Conservation (phyloP, 2,329 filamentous ascomycete species). For the Didymella keratinophila region DNA sequence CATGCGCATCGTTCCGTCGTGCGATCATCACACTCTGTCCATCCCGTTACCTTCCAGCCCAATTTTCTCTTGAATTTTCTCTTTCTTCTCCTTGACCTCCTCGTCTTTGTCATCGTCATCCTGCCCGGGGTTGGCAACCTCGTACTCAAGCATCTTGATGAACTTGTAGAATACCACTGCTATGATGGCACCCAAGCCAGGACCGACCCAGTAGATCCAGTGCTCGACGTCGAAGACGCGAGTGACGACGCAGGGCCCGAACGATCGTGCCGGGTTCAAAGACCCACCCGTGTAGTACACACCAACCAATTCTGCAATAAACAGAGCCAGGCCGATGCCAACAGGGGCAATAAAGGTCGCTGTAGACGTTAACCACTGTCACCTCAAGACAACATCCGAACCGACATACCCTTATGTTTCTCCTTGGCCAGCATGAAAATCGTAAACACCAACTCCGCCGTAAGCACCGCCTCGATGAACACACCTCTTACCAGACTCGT, state of each 20-base stretch:
- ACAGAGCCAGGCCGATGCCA: slow-evolving; percentile 75
- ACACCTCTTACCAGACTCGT: slow-evolving; percentile 56
- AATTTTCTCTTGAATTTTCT: slow-evolving; percentile 23
- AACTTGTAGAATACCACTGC: slow-evolving; percentile 60
- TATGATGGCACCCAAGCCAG: slow-evolving; percentile 53
- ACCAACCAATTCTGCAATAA: slow-evolving; percentile 65
- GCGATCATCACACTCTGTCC: slow-evolving; percentile 12
- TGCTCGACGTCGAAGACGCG: slow-evolving; percentile 54
- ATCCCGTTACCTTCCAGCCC: slow-evolving; percentile 13
- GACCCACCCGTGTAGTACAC: slow-evolving; percentile 58
- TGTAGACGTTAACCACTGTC: slow-evolving; percentile 12
- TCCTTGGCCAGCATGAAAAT: slow-evolving; percentile 71
- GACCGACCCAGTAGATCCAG: slow-evolving; percentile 61
- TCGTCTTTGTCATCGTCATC: slow-evolving; percentile 43
- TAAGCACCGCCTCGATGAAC: slow-evolving; percentile 53
- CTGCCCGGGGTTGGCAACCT: slow-evolving; percentile 49
- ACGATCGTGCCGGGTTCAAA: slow-evolving; percentile 57
- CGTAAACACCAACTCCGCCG: slow-evolving; percentile 49
- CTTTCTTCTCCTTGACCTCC: slow-evolving; percentile 27
- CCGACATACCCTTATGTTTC: slow-evolving; percentile 64
- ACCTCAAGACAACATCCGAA: neutral
- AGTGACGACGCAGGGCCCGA: slow-evolving; percentile 55
- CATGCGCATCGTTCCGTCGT: neutral
- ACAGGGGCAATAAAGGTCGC: slow-evolving; percentile 75
- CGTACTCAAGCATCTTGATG: slow-evolving; percentile 54